These are phyloP conservation scores for Tulasnella sp. DNA, from an alignment of 768 basidiomycete species.

Conservation along the genomic window DNA sequence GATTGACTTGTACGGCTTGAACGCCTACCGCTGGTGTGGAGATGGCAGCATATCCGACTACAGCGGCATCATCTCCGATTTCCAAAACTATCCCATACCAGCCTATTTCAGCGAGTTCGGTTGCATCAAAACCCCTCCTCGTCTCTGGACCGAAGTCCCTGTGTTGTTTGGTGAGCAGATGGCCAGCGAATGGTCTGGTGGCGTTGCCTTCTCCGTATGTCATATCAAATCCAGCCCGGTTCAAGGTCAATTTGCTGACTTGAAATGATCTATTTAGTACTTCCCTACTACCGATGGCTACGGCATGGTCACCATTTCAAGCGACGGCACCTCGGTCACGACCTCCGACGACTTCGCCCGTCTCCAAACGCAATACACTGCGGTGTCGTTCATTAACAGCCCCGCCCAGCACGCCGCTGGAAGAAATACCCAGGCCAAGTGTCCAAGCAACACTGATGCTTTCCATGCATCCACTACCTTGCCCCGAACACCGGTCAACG, in stretches of 20 bases:
- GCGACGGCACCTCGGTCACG: conserved; percentile 62
- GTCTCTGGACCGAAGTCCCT: conserved; percentile 74
- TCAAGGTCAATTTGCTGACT: neutral
- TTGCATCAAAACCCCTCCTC: conserved; percentile 57
- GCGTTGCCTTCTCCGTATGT: conserved; percentile 58
- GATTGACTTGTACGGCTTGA: conserved; percentile 84
- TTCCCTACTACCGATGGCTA: conserved; percentile 79
- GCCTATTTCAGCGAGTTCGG: conserved; percentile 92
- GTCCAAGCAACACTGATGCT: conserved; percentile 56
- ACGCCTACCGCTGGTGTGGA: conserved; percentile 76
- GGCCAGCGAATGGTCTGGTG: conserved; percentile 80
- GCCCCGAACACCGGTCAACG: conserved; percentile 78
- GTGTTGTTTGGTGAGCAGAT: conserved; percentile 67
- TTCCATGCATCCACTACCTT: conserved; percentile 64
- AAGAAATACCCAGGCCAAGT: conserved; percentile 48
- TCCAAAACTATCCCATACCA: conserved; percentile 60
- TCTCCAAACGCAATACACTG: conserved; percentile 58
- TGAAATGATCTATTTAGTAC: conserved; percentile 49
- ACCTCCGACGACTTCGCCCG: conserved; percentile 63
- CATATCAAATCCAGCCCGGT: neutral
- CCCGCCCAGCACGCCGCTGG: conserved; percentile 60
- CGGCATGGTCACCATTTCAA: conserved; percentile 76
- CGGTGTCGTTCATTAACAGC: conserved; percentile 53
- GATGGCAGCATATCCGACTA: conserved; percentile 46
- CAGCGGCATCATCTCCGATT: conserved; percentile 35